A percentile compares a stretch with the other conserved stretches of the same genome.
These are phyloP conservation scores for Sphenostylis stenocarpa DNA, from an alignment of 306 rosid genomes.

Conservation along the genomic window DNA sequence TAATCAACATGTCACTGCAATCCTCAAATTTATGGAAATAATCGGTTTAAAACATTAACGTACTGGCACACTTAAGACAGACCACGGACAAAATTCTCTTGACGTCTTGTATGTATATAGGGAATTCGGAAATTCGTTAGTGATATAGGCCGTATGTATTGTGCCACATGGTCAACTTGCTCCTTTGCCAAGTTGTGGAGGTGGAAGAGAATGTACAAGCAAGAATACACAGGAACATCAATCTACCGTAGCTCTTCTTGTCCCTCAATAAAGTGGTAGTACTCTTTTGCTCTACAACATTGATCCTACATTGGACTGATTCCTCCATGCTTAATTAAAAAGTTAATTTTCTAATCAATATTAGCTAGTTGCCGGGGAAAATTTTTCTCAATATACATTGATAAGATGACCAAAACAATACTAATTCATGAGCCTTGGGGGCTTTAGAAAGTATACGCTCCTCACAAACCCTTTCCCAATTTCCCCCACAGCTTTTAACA, in stretches of 20 bases:
- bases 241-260: slow-evolving; percentile 11
- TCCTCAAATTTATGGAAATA: neutral
- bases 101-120: neutral
- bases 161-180: slow-evolving; percentile 3
- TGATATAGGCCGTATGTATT: no score
- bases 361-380: slow-evolving; percentile 13
- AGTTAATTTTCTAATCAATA: slow-evolving; percentile 13
- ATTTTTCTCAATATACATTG: slow-evolving; percentile 20
- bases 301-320: neutral
- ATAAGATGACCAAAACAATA: neutral
- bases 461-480: slow-evolving; percentile 81
- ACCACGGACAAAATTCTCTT: neutral
- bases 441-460: slow-evolving; percentile 64
- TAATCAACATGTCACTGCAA: neutral
- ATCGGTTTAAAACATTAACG: neutral
- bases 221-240: slow-evolving; percentile 15
- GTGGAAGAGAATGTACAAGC: slow-evolving; percentile 9
- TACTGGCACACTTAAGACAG: neutral
- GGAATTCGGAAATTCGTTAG: no score
- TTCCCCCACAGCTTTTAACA: slow-evolving; percentile 67
- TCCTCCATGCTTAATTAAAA: slow-evolving; percentile 16
- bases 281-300: neutral
- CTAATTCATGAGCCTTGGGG: slow-evolving; percentile 48
- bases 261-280: neutral
- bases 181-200: slow-evolving; percentile 18